Conservation (phyloP, 2,329 filamentous ascomycete genomes). For the Aspergillus viridinutans region DNA sequence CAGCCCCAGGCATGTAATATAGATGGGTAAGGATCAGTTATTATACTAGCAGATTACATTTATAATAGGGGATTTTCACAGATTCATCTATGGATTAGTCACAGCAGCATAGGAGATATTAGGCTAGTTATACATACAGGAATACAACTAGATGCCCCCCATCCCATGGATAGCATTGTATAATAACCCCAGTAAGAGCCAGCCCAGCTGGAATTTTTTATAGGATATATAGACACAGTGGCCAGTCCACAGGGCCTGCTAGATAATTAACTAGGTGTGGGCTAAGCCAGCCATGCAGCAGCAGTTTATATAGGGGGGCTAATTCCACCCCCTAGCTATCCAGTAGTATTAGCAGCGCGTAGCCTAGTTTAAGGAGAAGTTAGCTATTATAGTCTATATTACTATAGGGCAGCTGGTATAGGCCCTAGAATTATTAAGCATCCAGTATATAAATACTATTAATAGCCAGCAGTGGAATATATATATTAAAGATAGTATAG, state of each 20-base stretch:
- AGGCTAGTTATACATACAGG: no score
- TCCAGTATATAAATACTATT: neutral
- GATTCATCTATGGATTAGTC: neutral
- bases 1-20: neutral
- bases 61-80: neutral
- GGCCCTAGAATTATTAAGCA: neutral
- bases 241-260: no score
- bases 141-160: no score
- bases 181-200: no score
- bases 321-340: neutral
- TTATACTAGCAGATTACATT: neutral
- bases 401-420: no score
- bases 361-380: neutral
- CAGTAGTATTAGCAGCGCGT: neutral
- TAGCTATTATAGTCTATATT: neutral
- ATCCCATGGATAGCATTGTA: no score
- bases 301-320: no score
- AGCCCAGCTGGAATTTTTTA: no score
- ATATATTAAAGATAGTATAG: conserved; percentile 1
- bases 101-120: no score
- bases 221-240: no score
- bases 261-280: no score
- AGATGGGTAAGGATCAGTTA: neutral
- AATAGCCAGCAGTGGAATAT: conserved; percentile 1
- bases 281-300: no score